Conservation (phyloP, 768 basidiomycete species). For the Suillus spraguei region DNA sequence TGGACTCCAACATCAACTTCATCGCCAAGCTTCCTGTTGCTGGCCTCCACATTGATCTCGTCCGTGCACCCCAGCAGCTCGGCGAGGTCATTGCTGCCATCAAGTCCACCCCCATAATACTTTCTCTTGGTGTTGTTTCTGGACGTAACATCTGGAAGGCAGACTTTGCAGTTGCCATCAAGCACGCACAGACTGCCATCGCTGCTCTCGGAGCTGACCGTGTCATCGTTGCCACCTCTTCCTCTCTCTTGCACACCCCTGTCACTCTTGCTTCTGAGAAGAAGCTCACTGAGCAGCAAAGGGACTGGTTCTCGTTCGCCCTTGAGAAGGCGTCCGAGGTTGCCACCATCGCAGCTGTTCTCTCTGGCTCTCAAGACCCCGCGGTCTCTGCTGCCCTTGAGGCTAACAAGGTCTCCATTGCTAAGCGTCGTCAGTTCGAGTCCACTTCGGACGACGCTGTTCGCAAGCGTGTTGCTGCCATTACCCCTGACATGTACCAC, state of each 20-base stretch:
- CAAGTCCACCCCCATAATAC: slow-evolving; percentile 76
- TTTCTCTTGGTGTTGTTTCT: slow-evolving; percentile 95
- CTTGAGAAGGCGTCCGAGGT: slow-evolving; percentile 95
- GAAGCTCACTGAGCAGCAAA: slow-evolving; percentile 85
- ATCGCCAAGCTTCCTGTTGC: slow-evolving; percentile 90
- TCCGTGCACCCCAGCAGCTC: slow-evolving; percentile 91
- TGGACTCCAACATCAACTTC: slow-evolving; percentile 88
- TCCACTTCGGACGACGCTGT: slow-evolving; percentile 90
- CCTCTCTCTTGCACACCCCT: slow-evolving; percentile 97
- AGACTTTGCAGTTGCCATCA: slow-evolving; percentile 84
- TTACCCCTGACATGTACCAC: slow-evolving; percentile 83
- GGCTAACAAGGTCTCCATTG: slow-evolving; percentile 87
- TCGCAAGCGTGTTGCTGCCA: slow-evolving; percentile 91
- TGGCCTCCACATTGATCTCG: slow-evolving; percentile 95
- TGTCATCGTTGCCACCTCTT: slow-evolving; percentile 93
- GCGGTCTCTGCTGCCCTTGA: slow-evolving; percentile 74
- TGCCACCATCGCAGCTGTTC: slow-evolving; percentile 78
- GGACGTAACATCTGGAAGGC: slow-evolving; percentile 99
- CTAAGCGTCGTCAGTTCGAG: slow-evolving; percentile 95
- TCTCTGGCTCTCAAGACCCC: slow-evolving; percentile 84
- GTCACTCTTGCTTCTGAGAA: slow-evolving; percentile 93
- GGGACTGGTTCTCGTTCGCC: slow-evolving; percentile 99
- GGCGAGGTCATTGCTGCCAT: slow-evolving; percentile 78
- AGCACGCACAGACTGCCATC: slow-evolving; percentile 82
- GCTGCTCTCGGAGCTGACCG: slow-evolving; percentile 82